These are phyloP conservation scores for Penicillium sp. DNA, from an alignment of 2,329 filamentous ascomycete species.

Conservation along the genomic window DNA sequence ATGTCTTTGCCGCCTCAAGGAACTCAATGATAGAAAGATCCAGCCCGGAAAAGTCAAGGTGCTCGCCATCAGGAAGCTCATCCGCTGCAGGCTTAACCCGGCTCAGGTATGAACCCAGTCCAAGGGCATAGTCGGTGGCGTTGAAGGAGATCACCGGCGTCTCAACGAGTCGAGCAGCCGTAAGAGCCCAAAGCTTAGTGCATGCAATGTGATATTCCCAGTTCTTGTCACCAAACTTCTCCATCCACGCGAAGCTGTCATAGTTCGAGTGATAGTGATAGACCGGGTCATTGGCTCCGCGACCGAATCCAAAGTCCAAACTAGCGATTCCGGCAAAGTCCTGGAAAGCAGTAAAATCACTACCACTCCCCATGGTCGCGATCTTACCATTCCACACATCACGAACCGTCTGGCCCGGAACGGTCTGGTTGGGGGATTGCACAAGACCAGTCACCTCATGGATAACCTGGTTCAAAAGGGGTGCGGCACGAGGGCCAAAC, in stretches of 20 bases:
- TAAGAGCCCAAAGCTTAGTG: slow-evolving; percentile 67
- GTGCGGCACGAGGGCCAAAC: slow-evolving; percentile 71
- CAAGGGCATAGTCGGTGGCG: slow-evolving; percentile 66
- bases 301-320: slow-evolving; percentile 65
- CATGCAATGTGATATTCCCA: slow-evolving; percentile 66
- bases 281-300: slow-evolving; percentile 48
- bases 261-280: slow-evolving; percentile 87
- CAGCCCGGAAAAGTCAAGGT: slow-evolving; percentile 51
- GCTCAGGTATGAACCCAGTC: slow-evolving; percentile 53
- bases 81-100: slow-evolving; percentile 32
- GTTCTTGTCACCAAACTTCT: slow-evolving; percentile 69
- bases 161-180: slow-evolving; percentile 65
- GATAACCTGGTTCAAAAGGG: slow-evolving; percentile 74
- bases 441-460: slow-evolving; percentile 68
- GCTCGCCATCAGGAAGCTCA: slow-evolving; percentile 26
- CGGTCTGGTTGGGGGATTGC: slow-evolving; percentile 74
- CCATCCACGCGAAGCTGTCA: slow-evolving; percentile 85
- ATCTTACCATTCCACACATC: slow-evolving; percentile 70
- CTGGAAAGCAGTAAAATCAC: slow-evolving; percentile 76
- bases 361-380: slow-evolving; percentile 70
- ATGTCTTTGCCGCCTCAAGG: slow-evolving; percentile 50
- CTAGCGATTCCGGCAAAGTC: slow-evolving; percentile 71
- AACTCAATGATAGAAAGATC: slow-evolving; percentile 56
- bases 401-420: slow-evolving; percentile 68
- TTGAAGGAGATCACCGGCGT: slow-evolving; percentile 66